Conservation (phyloP, 1,139 yeast genomes). For the Saccharomycopsis hybrid region DNA sequence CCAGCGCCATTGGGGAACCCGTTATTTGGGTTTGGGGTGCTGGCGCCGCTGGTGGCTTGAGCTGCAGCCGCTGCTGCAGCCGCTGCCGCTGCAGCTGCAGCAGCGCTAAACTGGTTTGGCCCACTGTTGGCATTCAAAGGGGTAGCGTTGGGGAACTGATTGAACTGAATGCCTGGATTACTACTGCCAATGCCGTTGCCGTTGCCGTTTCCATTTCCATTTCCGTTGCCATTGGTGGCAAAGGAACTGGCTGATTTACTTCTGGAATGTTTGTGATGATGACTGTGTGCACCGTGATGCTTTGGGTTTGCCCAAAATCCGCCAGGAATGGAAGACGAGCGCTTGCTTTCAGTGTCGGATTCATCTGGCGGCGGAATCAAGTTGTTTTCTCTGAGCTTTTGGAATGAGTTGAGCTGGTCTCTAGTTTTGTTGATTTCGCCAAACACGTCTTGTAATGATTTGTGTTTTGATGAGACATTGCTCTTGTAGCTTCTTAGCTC, state of each 20-base stretch:
- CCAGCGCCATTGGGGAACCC: neutral
- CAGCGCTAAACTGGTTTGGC: neutral
- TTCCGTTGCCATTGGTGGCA: slow-evolving; percentile 5
- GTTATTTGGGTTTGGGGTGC: neutral
- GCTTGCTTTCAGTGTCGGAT: slow-evolving; percentile 13
- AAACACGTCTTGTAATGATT: slow-evolving; percentile 9
- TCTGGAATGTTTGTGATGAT: slow-evolving; percentile 4
- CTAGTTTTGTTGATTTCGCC: slow-evolving; percentile 8
- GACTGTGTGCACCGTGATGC: neutral
- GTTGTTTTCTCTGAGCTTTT: slow-evolving; percentile 10
- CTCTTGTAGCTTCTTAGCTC: slow-evolving; percentile 10
- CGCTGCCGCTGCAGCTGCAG: slow-evolving; percentile 1
- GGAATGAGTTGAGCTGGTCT: slow-evolving; percentile 3
- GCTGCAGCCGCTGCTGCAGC: slow-evolving; percentile 16
- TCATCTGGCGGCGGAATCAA: slow-evolving; percentile 17
- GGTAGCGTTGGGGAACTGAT: slow-evolving; percentile 4
- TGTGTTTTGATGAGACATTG: slow-evolving; percentile 6
- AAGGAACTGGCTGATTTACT: slow-evolving; percentile 7
- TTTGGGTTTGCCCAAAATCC: neutral
- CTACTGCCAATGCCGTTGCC: slow-evolving; percentile 8
- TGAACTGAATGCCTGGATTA: neutral
- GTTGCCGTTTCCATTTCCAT: slow-evolving; percentile 4
- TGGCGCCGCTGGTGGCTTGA: slow-evolving; percentile 15
- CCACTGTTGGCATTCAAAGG: slow-evolving; percentile 8
- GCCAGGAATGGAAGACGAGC: slow-evolving; percentile 7